Evolutionary conservation across 306 rosid genomes (phyloP).

Genomic region (Alnus glutinosa): DNA sequence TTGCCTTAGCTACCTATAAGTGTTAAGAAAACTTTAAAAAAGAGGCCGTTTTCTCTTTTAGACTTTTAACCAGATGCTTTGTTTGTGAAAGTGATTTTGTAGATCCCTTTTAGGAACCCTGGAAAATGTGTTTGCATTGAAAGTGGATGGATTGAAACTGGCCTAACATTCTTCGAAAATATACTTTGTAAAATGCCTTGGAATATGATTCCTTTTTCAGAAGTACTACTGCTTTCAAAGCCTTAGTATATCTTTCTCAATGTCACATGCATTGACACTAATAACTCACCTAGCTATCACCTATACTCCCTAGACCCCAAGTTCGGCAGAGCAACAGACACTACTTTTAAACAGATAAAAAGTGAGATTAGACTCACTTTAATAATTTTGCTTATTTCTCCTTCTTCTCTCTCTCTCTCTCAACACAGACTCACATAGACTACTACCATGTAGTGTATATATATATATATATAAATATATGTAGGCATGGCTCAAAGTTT

Average conservation of each 20-base stretch:
- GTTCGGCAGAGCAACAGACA: constrained; percentile 11
- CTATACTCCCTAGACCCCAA: constrained; percentile 15
- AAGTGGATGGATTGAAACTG: constrained; percentile 21
- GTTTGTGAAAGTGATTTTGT: background rate
- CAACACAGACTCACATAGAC: background rate
- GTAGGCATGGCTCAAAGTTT: constrained; percentile 25
- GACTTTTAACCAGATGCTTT: background rate
- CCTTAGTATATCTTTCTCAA: background rate
- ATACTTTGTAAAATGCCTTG: background rate
- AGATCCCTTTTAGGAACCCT: constrained; percentile 14
- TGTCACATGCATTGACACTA: constrained; percentile 13
- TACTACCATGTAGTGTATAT: background rate
- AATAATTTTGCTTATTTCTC: background rate
- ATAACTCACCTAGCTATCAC: constrained; percentile 5
- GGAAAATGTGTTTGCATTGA: background rate
- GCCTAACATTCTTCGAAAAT: background rate
- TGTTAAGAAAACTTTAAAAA: background rate
- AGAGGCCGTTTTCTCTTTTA: background rate
- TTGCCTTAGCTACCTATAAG: background rate
- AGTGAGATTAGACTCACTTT: constrained; percentile 6
- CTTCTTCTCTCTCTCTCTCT: background rate
- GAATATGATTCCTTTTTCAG: constrained; percentile 21
- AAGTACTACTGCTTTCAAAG: background rate
- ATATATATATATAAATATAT: background rate
- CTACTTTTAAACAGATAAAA: constrained; percentile 13